Conservation (phyloP, 2,329 filamentous ascomycete genomes). For the Seiridium unicorne region DNA sequence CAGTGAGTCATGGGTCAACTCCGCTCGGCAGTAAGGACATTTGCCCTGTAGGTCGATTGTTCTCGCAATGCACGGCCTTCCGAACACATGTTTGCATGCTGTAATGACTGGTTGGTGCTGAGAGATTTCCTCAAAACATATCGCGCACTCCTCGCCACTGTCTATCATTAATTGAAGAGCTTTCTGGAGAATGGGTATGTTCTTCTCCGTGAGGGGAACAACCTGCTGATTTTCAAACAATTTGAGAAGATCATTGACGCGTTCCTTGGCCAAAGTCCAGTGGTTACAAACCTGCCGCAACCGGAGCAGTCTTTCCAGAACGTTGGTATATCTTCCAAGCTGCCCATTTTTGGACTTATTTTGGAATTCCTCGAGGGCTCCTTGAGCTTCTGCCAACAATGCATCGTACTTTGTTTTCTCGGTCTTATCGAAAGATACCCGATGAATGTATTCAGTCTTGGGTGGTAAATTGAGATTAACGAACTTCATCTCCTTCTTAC, state of each 20-base stretch:
- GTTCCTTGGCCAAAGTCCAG: conserved; percentile 76
- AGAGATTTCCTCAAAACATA: conserved; percentile 74
- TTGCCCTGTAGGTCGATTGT: conserved; percentile 74
- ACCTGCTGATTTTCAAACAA: conserved; percentile 66
- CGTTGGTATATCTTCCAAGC: conserved; percentile 63
- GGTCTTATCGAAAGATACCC: conserved; percentile 68
- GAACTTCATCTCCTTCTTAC: conserved; percentile 86
- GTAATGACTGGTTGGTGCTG: conserved; percentile 70
- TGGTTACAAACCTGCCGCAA: conserved; percentile 87
- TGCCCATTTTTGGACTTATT: conserved; percentile 38
- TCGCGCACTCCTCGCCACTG: conserved; percentile 76
- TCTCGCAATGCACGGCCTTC: conserved; percentile 68
- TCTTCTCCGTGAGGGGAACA: conserved; percentile 70
- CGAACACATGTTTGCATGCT: conserved; percentile 80
- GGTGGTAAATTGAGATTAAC: conserved; percentile 77
- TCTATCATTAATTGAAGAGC: conserved; percentile 76
- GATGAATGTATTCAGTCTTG: conserved; percentile 75
- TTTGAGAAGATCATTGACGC: conserved; percentile 69
- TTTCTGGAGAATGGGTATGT: conserved; percentile 68
- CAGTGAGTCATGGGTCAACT: conserved; percentile 57
- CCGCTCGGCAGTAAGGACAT: conserved; percentile 80
- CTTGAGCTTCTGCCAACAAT: conserved; percentile 72
- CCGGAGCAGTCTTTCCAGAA: conserved; percentile 79
- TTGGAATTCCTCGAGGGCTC: conserved; percentile 63
- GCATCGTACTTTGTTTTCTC: conserved; percentile 78